Base-by-base conservation (phyloP, 306 rosid genomes). In the Carpinus viminea region DNA sequence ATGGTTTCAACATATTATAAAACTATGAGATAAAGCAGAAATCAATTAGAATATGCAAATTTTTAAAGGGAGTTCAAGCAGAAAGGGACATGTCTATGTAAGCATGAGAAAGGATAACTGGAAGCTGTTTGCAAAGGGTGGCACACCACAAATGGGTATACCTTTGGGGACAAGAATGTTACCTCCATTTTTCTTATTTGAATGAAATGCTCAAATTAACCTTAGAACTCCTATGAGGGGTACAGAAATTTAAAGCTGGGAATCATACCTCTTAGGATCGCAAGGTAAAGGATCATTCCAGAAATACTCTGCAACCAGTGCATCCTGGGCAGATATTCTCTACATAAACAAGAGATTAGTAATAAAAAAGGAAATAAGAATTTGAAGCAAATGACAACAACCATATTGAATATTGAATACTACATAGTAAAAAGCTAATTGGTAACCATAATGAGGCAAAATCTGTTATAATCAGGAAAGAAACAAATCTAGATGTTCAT, bases 221-320 rank as follows among this genome's bases (percentile, higher is more conserved):
- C 46, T 56, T 34, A 21, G 43, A 61, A 72, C 15, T 50, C 66
- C 48, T 28, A n/a, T 26, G 9, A 26, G 3, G 17, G 28, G 24
- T 50, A 53, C 20, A 28, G 12, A 5, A 72, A 45, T n/a, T 20
- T 41, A 18, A 48, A 68, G 60, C 64, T 24, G 36, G 47, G 47
- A 68, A 38, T 52, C 74, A 55, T 68, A 89, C 95, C 91, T 88
- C 84, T 84, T 88, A 1, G 95, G 95, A 82, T 88, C 92, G 5
- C 92, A 88, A 28, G 95, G 95, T 71, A 87, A 75, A 12, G 95
- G 95, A 82, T 91, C 92, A 62, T 83, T 81, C 93, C 93, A 87
- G 80, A 91, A 91, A 86, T 91, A 91, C 74, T 91, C 93, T 4
- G 93, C 91, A 84, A 89, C 91, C 68, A 91, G 89, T 18, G 96